Conservation (phyloP, 148 eudicot genomes). For the Linanthus parryae region DNA sequence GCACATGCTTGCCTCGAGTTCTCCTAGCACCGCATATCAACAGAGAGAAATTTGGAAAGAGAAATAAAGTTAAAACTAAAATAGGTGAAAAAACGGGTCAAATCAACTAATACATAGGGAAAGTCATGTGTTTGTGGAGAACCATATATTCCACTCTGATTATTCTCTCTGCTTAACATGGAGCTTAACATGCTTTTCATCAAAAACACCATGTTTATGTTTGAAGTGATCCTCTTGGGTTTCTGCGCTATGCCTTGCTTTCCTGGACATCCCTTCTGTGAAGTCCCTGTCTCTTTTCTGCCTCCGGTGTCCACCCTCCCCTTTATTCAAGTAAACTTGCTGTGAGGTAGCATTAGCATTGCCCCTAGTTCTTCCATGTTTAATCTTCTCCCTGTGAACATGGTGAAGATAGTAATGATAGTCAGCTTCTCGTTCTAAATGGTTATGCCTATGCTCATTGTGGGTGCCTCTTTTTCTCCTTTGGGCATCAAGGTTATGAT, state of each 20-base stretch:
- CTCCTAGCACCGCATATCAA: no score
- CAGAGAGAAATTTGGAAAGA: no score
- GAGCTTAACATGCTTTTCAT: constrained; percentile 9
- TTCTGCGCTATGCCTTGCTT: constrained; percentile 18
- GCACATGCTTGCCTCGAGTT: no score
- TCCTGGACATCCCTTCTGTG: constrained; percentile 15
- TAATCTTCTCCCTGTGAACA: constrained; percentile 66
- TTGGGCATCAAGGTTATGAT: constrained; percentile 28
- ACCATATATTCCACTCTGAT: background rate
- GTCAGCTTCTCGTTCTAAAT: constrained; percentile 28
- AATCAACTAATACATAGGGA: background rate
- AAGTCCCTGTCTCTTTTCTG: constrained; percentile 31
- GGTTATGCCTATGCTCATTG: constrained; percentile 30
- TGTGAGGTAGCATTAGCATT: constrained; percentile 14
- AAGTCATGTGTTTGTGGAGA: background rate
- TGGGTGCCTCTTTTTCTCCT: constrained; percentile 32
- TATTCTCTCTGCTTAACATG: constrained; percentile 14
- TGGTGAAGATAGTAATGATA: constrained; percentile 53
- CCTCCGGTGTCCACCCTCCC: constrained; percentile 33
- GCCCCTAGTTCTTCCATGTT: constrained; percentile 40
- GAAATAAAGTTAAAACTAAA: background rate
- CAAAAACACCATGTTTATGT: constrained; percentile 12
- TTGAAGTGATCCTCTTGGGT: constrained; percentile 19
- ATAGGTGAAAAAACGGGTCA: background rate
- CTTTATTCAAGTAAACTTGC: constrained; percentile 24